A percentile compares a stretch with the other conserved stretches of the same genome.
phyloP scores from a whole-genome alignment of 768 basidiomycete species.

The Pisolithus albus region DNA sequence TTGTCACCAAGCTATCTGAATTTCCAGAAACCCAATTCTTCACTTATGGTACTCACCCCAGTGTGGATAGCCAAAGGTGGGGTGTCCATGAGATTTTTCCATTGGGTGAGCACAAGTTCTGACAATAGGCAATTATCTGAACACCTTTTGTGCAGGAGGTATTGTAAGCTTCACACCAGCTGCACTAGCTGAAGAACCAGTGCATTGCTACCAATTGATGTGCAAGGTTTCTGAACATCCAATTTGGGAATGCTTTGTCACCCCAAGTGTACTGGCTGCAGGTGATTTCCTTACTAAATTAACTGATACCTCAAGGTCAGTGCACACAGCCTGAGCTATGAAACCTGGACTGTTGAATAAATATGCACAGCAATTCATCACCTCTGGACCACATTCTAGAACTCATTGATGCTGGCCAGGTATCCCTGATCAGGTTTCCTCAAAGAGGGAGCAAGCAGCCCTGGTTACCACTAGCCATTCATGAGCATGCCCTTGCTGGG shows the following conservation, averaged over 20 bases:
- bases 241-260: constrained; percentile 61
- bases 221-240: constrained; percentile 50
- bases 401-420: constrained; percentile 43
- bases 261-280: constrained; percentile 58
- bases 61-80: constrained; percentile 47
- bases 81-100: constrained; percentile 63
- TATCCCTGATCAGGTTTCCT: constrained; percentile 50
- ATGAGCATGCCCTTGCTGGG: constrained; percentile 16
- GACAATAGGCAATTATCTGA: not conserved
- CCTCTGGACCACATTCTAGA: constrained; percentile 19
- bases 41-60: constrained; percentile 60
- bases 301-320: constrained; percentile 8
- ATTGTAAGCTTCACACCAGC: constrained; percentile 63
- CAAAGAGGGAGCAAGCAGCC: constrained; percentile 20
- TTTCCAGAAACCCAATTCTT: constrained; percentile 50
- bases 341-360: not conserved
- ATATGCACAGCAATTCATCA: constrained; percentile 4
- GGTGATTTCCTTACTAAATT: constrained; percentile 9
- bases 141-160: constrained; percentile 43
- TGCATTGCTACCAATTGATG: constrained; percentile 43
- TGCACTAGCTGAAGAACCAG: constrained; percentile 49
- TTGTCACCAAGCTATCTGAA: constrained; percentile 42
- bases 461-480: constrained; percentile 21
- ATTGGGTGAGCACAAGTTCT: constrained; percentile 39
- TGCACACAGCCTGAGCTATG: not conserved